phyloP scores from a whole-genome alignment of 139 green algal genomes.

The Tetraselmis striata region DNA sequence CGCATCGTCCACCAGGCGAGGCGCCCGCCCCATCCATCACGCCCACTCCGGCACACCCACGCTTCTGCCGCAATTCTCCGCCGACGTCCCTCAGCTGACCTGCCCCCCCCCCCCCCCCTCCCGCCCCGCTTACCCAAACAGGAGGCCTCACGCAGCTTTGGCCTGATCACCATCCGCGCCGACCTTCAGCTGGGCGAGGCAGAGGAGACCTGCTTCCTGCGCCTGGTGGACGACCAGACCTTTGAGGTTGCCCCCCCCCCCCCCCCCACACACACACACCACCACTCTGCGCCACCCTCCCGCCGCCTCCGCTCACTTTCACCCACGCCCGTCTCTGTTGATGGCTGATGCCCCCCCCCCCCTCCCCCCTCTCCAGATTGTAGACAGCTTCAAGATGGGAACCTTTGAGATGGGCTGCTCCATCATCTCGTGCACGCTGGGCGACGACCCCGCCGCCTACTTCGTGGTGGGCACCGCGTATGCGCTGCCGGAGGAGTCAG shows the following conservation, averaged over 20 bases:
- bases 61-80: no score
- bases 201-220: conserved; percentile 24
- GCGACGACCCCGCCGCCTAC: conserved; percentile 46
- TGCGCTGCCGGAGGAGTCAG: conserved; percentile 59
- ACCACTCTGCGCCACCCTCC: no score
- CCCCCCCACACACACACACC: background rate
- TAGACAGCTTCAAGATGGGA: conserved; percentile 51
- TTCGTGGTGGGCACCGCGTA: conserved; percentile 82
- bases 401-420: conserved; percentile 49
- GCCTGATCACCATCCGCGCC: conserved; percentile 33
- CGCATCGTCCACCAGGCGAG: conserved; percentile 84
- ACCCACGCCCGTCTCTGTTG: no score
- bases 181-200: conserved; percentile 6
- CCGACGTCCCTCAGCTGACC: no score
- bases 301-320: no score
- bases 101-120: no score
- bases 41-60: no score
- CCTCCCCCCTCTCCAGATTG: conserved; percentile 1
- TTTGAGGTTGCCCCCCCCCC: conserved; percentile 47
- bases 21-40: no score
- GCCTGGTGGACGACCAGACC: conserved; percentile 66
- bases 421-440: conserved; percentile 30
- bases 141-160: conserved; percentile 38
- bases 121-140: background rate
- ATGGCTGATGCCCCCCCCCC: background rate